Base-by-base conservation (phyloP, 1,284 basidiomycete species). In the Ceratobasidium sp. region DNA sequence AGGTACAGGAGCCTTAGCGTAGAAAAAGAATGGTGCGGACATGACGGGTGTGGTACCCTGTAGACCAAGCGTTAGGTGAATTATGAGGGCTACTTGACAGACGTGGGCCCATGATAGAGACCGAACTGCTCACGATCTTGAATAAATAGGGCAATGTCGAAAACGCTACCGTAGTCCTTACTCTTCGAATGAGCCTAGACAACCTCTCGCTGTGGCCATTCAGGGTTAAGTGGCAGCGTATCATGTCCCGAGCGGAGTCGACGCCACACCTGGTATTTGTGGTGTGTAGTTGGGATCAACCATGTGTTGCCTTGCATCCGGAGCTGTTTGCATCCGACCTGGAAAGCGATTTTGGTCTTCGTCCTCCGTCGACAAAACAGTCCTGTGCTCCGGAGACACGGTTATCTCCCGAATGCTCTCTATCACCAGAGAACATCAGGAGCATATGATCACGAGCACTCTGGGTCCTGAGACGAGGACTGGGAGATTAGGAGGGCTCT, bases 71-170 rank as follows among this genome's bases (percentile, higher is more conserved):
- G 17, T 19, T n/a, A 9, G 54, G 22, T 11, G 9, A n/a, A 4
- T 1, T 19, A 57, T 19, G 13, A 40, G 11, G 13, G 25, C 13
- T 17, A 66, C 43, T 11, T 19, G 29, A 22, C 25, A 29, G 25
- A 22, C 46, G 25, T 44, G 15, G 5, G 54, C 66, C 54, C 49
- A 68, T 32, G 49, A n/a, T 68, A 25, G 17, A 68, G 13, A 2
- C 66, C 66, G 32, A 54, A 68, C 17, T 17, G 29, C 4, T 56
- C 49, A 6, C 25, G 15, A 19, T 52, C 22, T 4, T 52, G 25
- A 32, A 52, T n/a, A 19, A 68, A 13, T 4, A 68, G 37, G 6
- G 32, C 66, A 34, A 51, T 34, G 49, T 68, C 66, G 19, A 68
- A 68, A 5, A 51, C 51, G 19, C 29, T 9, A 17, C 22, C 44